Evolutionary conservation across 768 basidiomycete species (phyloP).

Genomic region (Tricholoma flavovirens): DNA sequence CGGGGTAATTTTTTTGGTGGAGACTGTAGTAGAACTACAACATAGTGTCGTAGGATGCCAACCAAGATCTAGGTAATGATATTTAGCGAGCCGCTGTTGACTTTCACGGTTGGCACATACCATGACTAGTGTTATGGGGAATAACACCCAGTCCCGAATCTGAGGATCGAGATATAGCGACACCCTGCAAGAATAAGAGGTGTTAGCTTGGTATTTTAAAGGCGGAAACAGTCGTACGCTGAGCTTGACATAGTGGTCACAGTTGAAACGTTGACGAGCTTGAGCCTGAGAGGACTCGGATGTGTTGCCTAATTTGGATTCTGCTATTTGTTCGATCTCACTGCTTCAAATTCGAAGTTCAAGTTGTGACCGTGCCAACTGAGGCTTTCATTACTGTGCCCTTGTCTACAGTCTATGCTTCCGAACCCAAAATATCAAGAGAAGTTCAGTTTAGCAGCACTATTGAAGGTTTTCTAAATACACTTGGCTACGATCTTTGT

Average conservation of each 20-base stretch:
- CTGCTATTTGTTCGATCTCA: too few relatives aligned
- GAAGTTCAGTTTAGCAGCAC: too few relatives aligned
- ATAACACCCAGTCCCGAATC: conserved; percentile 91
- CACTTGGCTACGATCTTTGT: too few relatives aligned
- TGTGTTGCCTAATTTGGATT: background rate
- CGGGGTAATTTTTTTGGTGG: conserved; percentile 75
- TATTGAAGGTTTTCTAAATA: too few relatives aligned
- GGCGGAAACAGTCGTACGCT: conserved; percentile 31
- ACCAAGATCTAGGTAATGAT: conserved; percentile 66
- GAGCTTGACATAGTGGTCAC: conserved; percentile 36
- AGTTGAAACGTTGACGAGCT: too few relatives aligned
- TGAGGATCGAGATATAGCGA: conserved; percentile 85
- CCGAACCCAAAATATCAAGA: too few relatives aligned
- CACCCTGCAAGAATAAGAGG: conserved; percentile 25
- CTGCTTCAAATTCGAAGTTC: background rate
- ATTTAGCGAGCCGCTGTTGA: background rate
- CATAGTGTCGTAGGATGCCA: conserved; percentile 89
- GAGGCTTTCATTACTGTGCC: too few relatives aligned
- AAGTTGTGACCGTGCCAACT: too few relatives aligned
- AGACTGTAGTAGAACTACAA: conserved; percentile 79
- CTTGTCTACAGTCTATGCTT: too few relatives aligned
- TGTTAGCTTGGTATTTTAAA: background rate
- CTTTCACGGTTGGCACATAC: conserved; percentile 36
- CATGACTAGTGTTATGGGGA: conserved; percentile 97
- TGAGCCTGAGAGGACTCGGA: too few relatives aligned